Evolutionary conservation across 2,329 filamentous ascomycete species (phyloP).

Genomic region (Microsporum audouinii): DNA sequence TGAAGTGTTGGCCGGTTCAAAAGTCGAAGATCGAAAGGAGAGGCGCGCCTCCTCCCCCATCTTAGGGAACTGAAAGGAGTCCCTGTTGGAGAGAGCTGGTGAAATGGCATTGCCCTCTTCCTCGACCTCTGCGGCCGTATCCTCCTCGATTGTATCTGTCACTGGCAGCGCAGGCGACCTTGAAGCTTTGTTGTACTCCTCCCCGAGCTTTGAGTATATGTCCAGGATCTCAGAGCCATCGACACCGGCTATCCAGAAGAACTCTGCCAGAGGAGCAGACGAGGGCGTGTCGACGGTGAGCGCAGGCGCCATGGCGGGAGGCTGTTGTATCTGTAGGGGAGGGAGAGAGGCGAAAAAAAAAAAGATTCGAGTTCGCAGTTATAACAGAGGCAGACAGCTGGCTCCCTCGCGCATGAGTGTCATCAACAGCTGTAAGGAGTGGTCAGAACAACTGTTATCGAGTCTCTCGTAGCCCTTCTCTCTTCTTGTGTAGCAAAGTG

Average conservation of each 20-base stretch:
- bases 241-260: conserved; percentile 51
- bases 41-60: conserved; percentile 28
- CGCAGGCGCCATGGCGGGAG: conserved; percentile 22
- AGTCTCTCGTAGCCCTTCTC: too few relatives aligned
- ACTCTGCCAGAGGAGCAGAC: conserved; percentile 50
- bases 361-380: background rate
- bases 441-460: too few relatives aligned
- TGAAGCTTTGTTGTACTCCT: conserved; percentile 30
- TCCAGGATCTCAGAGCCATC: conserved; percentile 38
- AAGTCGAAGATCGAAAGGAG: conserved; percentile 41
- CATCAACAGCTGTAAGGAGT: background rate
- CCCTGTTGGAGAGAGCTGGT: conserved; percentile 32
- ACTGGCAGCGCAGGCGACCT: conserved; percentile 29
- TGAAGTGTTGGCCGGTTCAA: conserved; percentile 26
- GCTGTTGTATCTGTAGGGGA: background rate
- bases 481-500: too few relatives aligned
- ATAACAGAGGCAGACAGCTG: background rate
- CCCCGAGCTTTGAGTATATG: conserved; percentile 32
- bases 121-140: conserved; percentile 45
- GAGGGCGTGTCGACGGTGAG: conserved; percentile 29
- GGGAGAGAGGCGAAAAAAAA: too few relatives aligned
- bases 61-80: conserved; percentile 31
- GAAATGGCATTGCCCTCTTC: conserved; percentile 23
- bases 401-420: background rate
- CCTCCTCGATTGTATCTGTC: conserved; percentile 51